Percentiles rank a stretch among this genome's conserved stretches.
phyloP scores from a whole-genome alignment of 352 stramenopile species.

The Peronospora destructor region DNA sequence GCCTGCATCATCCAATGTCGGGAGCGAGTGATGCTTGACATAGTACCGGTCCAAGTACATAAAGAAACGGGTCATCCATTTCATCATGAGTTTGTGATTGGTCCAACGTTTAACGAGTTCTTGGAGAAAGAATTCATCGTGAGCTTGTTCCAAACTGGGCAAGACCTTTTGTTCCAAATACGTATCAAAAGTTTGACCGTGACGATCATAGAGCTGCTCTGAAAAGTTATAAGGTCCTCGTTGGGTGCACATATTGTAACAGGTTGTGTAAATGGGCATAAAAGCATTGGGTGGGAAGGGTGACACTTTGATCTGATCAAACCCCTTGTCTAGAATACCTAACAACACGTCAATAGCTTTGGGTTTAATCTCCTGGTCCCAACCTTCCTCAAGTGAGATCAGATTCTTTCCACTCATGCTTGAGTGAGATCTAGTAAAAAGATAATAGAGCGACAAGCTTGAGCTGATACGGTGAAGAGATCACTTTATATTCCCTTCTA shows the following conservation, averaged over 20 bases:
- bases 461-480: too few relatives aligned
- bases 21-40: conserved; percentile 95
- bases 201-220: conserved; percentile 96
- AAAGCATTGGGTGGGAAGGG: conserved; percentile 80
- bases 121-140: conserved; percentile 93
- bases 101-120: conserved; percentile 95
- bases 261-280: conserved; percentile 89
- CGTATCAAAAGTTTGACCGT: conserved; percentile 87
- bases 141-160: conserved; percentile 78
- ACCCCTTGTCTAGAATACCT: conserved; percentile 79
- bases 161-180: conserved; percentile 89
- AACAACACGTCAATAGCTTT: conserved; percentile 86
- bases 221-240: conserved; percentile 98
- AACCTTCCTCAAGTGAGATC: conserved; percentile 81
- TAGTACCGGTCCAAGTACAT: conserved; percentile 99
- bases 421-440: too few relatives aligned
- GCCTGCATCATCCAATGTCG: conserved; percentile 90
- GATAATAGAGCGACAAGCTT: too few relatives aligned
- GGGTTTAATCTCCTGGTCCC: conserved; percentile 84
- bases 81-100: conserved; percentile 99
- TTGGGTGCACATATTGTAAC: conserved; percentile 99
- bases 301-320: conserved; percentile 75
- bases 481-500: too few relatives aligned
- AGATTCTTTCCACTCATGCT: conserved; percentile 74
- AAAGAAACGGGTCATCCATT: conserved; percentile 99